Evolutionary conservation across 108 stramenopile genomes (phyloP).

Genomic region (Ochromonas danica): DNA sequence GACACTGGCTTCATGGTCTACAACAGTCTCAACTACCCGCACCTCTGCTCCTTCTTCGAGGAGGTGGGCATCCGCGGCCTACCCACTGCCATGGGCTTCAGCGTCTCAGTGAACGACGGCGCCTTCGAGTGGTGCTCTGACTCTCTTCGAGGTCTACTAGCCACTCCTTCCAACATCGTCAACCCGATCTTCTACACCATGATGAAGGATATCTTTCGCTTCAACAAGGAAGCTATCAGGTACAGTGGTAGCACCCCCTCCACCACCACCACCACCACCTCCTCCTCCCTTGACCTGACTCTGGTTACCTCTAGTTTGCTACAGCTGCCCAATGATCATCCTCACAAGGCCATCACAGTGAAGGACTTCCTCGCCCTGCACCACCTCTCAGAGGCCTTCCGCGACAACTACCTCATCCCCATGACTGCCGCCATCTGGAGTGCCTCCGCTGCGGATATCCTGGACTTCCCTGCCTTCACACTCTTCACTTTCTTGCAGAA

Average conservation of each 20-base stretch:
- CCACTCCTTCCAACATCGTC: constrained; percentile 62
- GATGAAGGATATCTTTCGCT: constrained; percentile 74
- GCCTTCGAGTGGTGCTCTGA: constrained; percentile 79
- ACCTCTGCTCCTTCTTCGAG: constrained; percentile 80
- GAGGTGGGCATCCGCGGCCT: constrained; percentile 60
- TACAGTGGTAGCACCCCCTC: no score
- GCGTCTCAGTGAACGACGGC: constrained; percentile 77
- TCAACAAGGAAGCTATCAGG: constrained; percentile 70
- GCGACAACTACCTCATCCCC: constrained; percentile 77
- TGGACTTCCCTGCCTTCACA: constrained; percentile 72
- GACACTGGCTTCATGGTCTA: constrained; percentile 97
- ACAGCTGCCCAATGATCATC: constrained; percentile 59
- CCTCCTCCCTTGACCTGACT: no score
- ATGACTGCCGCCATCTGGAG: constrained; percentile 95
- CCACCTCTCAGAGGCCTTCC: constrained; percentile 72
- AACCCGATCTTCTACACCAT: constrained; percentile 69
- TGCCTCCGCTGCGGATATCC: constrained; percentile 72
- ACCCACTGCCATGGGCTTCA: constrained; percentile 68
- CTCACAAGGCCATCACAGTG: constrained; percentile 63
- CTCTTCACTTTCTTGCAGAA: constrained; percentile 86
- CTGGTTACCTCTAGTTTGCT: no score
- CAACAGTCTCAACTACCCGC: constrained; percentile 89
- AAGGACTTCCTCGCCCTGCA: constrained; percentile 75
- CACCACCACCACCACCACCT: no score
- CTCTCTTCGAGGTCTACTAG: constrained; percentile 61